phyloP scores from a whole-genome alignment of 305 asterid genomes.

The Ilex paraguariensis region DNA sequence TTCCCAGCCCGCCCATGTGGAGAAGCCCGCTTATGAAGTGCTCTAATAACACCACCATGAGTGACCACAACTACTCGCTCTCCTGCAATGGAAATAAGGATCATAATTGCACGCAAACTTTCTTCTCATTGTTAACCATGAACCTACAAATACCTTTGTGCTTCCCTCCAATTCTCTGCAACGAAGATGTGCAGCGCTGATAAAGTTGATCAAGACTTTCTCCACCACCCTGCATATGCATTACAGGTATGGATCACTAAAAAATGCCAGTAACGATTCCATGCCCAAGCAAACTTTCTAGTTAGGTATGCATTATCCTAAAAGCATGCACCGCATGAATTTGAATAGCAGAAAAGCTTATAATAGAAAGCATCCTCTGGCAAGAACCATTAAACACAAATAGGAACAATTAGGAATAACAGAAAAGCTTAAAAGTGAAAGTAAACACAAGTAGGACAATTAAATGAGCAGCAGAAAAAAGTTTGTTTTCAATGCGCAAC shows the following conservation, averaged over 20 bases:
- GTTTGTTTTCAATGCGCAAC: too few relatives aligned
- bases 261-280: not conserved
- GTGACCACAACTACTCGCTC: constrained; percentile 79
- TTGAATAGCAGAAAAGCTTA: too few relatives aligned
- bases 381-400: too few relatives aligned
- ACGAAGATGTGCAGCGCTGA: constrained; percentile 54
- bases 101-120: not conserved
- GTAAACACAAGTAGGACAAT: too few relatives aligned
- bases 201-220: constrained; percentile 79
- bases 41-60: constrained; percentile 78
- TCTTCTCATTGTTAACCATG: not conserved
- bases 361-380: too few relatives aligned
- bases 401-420: too few relatives aligned
- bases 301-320: too few relatives aligned
- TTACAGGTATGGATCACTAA: constrained; percentile 2
- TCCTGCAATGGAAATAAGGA: constrained; percentile 37
- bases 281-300: too few relatives aligned
- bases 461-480: too few relatives aligned
- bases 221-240: constrained; percentile 72
- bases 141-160: constrained; percentile 44
- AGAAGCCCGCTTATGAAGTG: constrained; percentile 56
- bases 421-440: too few relatives aligned
- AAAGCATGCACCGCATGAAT: too few relatives aligned
- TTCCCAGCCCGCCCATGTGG: constrained; percentile 43
- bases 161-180: constrained; percentile 58